Evolutionary conservation across 495 filamentous ascomycete genomes (phyloP).

Genomic region (Penicillium samsonianum): DNA sequence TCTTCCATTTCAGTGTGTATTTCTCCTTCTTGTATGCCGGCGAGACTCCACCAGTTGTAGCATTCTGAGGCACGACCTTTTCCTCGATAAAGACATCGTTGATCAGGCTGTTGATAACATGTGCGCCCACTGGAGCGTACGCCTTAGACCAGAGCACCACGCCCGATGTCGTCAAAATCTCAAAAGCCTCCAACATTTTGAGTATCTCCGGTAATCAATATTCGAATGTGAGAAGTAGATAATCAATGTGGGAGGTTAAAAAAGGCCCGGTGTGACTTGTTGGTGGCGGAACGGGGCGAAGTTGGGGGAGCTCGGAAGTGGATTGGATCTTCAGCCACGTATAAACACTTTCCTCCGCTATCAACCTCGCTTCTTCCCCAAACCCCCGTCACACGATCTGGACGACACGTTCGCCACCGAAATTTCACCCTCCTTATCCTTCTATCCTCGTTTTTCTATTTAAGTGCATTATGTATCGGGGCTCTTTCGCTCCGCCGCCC

Average conservation of each 20-base stretch:
- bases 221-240: background rate
- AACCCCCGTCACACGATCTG: constrained; percentile 12
- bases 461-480: constrained; percentile 70
- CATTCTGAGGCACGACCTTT: constrained; percentile 61
- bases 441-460: constrained; percentile 11
- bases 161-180: constrained; percentile 92
- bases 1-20: constrained; percentile 93
- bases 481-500: constrained; percentile 69
- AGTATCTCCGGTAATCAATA: background rate
- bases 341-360: constrained; percentile 35
- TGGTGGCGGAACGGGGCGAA: constrained; percentile 43
- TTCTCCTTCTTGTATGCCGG: constrained; percentile 86
- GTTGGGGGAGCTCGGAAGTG: constrained; percentile 29
- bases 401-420: constrained; percentile 3
- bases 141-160: constrained; percentile 95
- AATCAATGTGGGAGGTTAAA: constrained; percentile 6
- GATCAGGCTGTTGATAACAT: constrained; percentile 91
- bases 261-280: constrained; percentile 22
- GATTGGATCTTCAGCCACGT: constrained; percentile 47
- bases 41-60: constrained; percentile 22
- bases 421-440: constrained; percentile 4
- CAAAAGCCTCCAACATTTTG: constrained; percentile 89
- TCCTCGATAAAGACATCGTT: constrained; percentile 97
- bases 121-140: constrained; percentile 75
- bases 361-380: constrained; percentile 14